Evolutionary conservation across 108 stramenopile genomes (phyloP).

Genomic region (Cyclotella atomus): DNA sequence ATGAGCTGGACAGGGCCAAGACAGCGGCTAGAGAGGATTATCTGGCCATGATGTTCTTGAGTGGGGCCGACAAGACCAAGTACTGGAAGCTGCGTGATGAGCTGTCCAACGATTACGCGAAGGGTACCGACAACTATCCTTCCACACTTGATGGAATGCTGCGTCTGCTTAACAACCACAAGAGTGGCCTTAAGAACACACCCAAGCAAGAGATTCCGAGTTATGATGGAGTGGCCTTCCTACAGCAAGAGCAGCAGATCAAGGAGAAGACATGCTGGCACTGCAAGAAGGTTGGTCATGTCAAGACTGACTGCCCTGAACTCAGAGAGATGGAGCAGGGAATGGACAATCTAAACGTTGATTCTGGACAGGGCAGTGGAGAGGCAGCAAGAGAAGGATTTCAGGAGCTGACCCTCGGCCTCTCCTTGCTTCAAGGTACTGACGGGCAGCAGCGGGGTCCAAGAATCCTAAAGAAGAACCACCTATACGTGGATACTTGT

Average conservation of each 20-base stretch:
- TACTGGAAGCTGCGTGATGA: background rate
- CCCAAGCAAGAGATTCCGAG: too few species aligned
- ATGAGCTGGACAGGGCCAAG: too few species aligned
- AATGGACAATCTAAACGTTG: background rate
- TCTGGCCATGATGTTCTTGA: background rate
- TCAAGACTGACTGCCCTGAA: background rate
- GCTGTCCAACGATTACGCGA: slow-evolving; percentile 8
- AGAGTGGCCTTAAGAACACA: background rate
- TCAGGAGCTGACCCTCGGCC: background rate
- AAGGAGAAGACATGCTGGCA: slow-evolving; percentile 6
- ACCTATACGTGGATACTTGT: slow-evolving; percentile 21
- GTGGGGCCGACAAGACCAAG: background rate
- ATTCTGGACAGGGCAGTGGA: background rate
- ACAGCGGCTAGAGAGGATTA: background rate
- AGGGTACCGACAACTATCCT: slow-evolving; percentile 14
- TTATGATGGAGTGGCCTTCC: slow-evolving; percentile 18
- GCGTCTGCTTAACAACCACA: background rate
- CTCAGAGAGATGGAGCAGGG: background rate
- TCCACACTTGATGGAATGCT: background rate
- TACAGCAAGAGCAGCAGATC: too few species aligned
- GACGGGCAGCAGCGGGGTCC: background rate
- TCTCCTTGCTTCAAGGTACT: background rate
- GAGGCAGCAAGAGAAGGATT: background rate
- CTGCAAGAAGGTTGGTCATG: background rate
- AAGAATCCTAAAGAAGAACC: background rate